These are phyloP conservation scores for Chenopodium quinoa DNA, from an alignment of 148 eudicot species.

Conservation along the genomic window DNA sequence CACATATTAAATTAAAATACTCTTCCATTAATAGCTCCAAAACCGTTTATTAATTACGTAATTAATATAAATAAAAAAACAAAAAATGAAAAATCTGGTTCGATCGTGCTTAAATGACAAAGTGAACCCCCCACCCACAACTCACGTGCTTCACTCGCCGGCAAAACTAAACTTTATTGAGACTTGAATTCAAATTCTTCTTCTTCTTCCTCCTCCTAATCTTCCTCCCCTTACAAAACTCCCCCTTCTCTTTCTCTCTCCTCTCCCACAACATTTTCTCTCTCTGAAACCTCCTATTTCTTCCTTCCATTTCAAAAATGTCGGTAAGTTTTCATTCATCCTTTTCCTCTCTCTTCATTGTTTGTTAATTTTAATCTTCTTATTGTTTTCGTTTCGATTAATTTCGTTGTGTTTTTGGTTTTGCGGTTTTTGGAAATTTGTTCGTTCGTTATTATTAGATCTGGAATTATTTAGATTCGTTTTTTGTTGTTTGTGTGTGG, in stretches of 20 bases:
- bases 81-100: not conserved
- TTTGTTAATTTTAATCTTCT: not conserved
- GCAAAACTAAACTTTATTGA: constrained; percentile 1
- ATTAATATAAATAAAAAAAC: too few species aligned
- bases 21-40: too few species aligned
- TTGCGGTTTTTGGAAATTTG: not conserved
- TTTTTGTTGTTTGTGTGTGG: not conserved
- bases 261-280: not conserved
- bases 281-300: not conserved
- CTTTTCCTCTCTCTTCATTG: not conserved
- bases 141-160: constrained; percentile 30
- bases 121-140: constrained; percentile 3
- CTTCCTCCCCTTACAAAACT: not conserved
- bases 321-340: constrained; percentile 26
- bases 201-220: not conserved
- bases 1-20: too few species aligned
- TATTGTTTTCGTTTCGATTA: not conserved
- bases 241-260: constrained; percentile 12
- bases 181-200: too few species aligned
- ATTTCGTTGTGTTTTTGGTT: not conserved
- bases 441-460: constrained; percentile 17
- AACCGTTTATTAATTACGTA: too few species aligned
- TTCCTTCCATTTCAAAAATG: constrained; percentile 18
- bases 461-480: not conserved
- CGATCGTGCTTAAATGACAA: not conserved